Base-by-base conservation (phyloP, 192 early-diverging fungal species). In the Chytriomyces sp. region DNA sequence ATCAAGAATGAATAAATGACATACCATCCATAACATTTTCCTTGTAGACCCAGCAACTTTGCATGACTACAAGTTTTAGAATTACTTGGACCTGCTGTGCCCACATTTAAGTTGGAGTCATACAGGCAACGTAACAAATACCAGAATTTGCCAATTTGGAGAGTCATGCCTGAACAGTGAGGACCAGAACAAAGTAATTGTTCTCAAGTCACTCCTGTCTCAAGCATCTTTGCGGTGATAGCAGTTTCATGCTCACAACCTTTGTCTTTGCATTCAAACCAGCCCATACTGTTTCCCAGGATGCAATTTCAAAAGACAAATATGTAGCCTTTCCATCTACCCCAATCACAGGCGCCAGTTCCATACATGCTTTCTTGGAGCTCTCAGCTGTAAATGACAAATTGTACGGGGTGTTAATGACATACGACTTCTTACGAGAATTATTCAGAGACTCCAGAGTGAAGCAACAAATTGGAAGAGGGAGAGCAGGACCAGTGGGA, bases 261-360 rank as follows among this genome's bases (percentile, higher is more conserved):
- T 3, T 57, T 20, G 53, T 20, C 20, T 57, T 57, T 3, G 53
- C 53, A 57, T 20, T 11, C 53, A 57, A 57, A 0, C 53, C 53
- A 57, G 11, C 20, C 53, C 53, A 57, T 20, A 20, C 20, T 0
- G 13, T 20, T 20, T 20, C 20, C 53, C 53, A 57, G 20, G 53
- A 57, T 57, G 53, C 53, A 20, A 57, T 57, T 57, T 57, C 53
- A 57, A 57, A 57, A 11, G 53, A 57, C 20, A 20, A 57, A 57
- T 57, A 57, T 18, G 20, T 57, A 57, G 53, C 53, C 20, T 57
- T 57, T 57, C 20, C 53, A 20, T 57, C 53, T 2, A 57, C 11
- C 11, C 53, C 53, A 57, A 20, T 57, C 53, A 57, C 53, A 57
- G 53, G 53, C 20, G 53, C 53, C 53, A 3, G 53, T 20, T 20